Percentiles rank a stretch among this genome's conserved stretches.
Evolutionary conservation across 805 yeast species (phyloP).

Genomic region (Yarrowia deformans): DNA sequence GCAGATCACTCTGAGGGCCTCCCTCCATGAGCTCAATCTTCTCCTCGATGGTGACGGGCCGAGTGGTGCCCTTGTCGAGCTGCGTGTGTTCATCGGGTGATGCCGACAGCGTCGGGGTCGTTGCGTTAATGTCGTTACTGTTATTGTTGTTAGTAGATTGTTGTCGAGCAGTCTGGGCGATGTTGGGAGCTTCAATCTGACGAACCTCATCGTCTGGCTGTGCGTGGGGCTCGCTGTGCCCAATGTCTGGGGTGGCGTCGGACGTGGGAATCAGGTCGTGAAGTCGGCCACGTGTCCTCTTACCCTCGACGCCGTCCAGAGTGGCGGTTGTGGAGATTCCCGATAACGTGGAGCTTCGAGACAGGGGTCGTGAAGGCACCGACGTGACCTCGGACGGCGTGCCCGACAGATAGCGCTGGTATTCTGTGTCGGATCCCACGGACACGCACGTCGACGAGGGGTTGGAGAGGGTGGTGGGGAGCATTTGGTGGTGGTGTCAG

Average conservation of each 20-base stretch:
- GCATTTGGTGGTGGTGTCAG: slow-evolving; percentile 2
- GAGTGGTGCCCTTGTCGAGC: slow-evolving; percentile 37
- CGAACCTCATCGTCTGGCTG: slow-evolving; percentile 26
- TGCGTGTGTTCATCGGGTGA: slow-evolving; percentile 25
- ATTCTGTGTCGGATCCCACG: slow-evolving; percentile 38
- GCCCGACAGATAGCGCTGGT: slow-evolving; percentile 33
- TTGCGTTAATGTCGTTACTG: slow-evolving; percentile 1
- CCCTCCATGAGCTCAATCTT: slow-evolving; percentile 40
- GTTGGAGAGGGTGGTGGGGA: slow-evolving; percentile 32
- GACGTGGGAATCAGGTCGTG: slow-evolving; percentile 33
- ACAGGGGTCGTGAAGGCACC: slow-evolving; percentile 61
- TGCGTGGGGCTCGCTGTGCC: slow-evolving; percentile 38
- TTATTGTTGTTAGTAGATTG: slow-evolving; percentile 15
- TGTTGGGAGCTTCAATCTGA: slow-evolving; percentile 5
- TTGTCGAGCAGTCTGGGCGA: slow-evolving; percentile 13
- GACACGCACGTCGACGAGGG: slow-evolving; percentile 39
- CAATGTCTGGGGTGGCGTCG: slow-evolving; percentile 2
- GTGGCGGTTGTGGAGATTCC: slow-evolving; percentile 77
- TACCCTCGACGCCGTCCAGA: slow-evolving; percentile 76
- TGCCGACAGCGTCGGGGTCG: slow-evolving; percentile 7
- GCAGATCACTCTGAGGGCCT: slow-evolving; percentile 33
- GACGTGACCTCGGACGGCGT: slow-evolving; percentile 31
- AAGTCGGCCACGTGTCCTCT: slow-evolving; percentile 48
- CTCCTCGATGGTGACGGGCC: slow-evolving; percentile 38
- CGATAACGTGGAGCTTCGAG: slow-evolving; percentile 66